Conservation (phyloP, 2,329 filamentous ascomycete species). For the Aspergillus niger region DNA sequence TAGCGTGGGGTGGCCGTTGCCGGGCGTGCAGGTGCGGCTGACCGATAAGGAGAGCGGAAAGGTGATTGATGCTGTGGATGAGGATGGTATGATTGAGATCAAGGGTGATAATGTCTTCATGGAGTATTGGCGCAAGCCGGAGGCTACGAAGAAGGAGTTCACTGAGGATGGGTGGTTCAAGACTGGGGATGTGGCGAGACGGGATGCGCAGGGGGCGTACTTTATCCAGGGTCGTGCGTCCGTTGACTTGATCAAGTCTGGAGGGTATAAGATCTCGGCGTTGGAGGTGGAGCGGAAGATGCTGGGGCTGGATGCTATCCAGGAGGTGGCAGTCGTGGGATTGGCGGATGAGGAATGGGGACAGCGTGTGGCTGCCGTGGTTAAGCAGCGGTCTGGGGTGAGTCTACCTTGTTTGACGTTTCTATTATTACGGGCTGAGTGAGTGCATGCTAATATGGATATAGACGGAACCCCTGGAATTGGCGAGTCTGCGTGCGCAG, state of each 20-base stretch:
- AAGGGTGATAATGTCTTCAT: constrained; percentile 46
- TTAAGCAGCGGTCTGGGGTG: constrained; percentile 45
- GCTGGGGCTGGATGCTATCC: constrained; percentile 51
- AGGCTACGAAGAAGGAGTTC: constrained; percentile 50
- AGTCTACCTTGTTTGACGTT: constrained; percentile 13
- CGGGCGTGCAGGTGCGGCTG: constrained; percentile 51
- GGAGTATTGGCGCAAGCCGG: constrained; percentile 48
- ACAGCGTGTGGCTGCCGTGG: constrained; percentile 57
- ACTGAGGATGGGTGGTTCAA: constrained; percentile 53
- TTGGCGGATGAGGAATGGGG: constrained; percentile 58
- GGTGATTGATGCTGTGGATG: constrained; percentile 33
- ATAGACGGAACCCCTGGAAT: constrained; percentile 32
- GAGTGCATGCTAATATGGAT: constrained; percentile 9
- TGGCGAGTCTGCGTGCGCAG: constrained; percentile 34
- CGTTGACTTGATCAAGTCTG: constrained; percentile 58
- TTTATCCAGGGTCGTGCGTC: constrained; percentile 57
- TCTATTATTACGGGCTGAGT: background rate
- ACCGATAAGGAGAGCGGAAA: constrained; percentile 43
- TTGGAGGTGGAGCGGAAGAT: constrained; percentile 59
- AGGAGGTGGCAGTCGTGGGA: constrained; percentile 58
- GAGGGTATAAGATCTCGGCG: constrained; percentile 58
- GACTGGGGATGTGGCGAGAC: constrained; percentile 49
- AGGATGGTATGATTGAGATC: constrained; percentile 48
- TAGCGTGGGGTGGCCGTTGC: constrained; percentile 52
- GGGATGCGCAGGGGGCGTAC: constrained; percentile 46